Percentiles rank a stretch among this genome's conserved stretches.
phyloP scores from a whole-genome alignment of 208 protist species.

The Trypanosoma grayi region DNA sequence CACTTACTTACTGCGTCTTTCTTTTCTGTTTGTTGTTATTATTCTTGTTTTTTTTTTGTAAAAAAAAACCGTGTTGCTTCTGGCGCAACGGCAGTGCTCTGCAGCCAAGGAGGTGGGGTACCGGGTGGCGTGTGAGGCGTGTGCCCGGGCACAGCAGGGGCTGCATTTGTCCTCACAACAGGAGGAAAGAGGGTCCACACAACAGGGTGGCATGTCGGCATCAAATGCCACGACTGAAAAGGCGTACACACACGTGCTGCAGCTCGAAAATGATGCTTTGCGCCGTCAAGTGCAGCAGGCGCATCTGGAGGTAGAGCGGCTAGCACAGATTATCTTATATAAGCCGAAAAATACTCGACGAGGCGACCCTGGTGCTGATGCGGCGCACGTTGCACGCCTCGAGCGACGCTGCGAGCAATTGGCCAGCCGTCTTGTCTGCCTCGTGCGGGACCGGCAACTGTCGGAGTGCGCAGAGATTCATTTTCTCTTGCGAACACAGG shows the following conservation, averaged over 20 bases:
- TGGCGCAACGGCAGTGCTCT: no score
- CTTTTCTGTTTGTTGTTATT: constrained; percentile 25
- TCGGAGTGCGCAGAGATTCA: constrained; percentile 55
- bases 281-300: constrained; percentile 44
- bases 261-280: constrained; percentile 60
- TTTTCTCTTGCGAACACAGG: constrained; percentile 67
- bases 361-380: constrained; percentile 1
- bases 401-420: constrained; percentile 43
- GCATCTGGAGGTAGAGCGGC: constrained; percentile 21
- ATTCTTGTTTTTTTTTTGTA: not conserved
- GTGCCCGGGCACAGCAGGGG: not conserved
- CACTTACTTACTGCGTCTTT: constrained; percentile 19
- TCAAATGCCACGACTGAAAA: not conserved
- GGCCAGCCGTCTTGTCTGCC: constrained; percentile 43
- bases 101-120: not conserved
- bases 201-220: not conserved
- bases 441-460: constrained; percentile 48
- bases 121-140: not conserved
- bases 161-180: no score
- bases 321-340: constrained; percentile 16
- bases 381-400: not conserved
- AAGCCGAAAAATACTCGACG: constrained; percentile 17
- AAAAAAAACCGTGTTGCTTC: not conserved
- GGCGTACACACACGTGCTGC: constrained; percentile 32
- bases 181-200: no score